phyloP scores from a whole-genome alignment of 1,139 yeast species.

The Taphrina betulina region DNA sequence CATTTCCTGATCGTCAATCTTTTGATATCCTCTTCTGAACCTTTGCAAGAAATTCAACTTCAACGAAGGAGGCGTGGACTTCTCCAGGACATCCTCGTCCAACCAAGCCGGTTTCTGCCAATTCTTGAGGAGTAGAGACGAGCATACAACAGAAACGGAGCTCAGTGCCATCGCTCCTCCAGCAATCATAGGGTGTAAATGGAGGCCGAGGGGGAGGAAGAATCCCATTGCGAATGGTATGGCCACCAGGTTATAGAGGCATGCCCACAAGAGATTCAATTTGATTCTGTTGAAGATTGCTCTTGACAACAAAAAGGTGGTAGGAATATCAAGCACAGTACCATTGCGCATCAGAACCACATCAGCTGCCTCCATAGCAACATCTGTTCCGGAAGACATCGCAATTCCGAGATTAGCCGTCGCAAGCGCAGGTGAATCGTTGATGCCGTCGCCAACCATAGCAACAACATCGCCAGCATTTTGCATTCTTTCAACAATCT shows the following conservation, averaged over 20 bases:
- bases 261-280: conserved; percentile 80
- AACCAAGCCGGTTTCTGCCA: conserved; percentile 45
- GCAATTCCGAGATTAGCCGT: conserved; percentile 89
- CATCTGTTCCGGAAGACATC: conserved; percentile 87
- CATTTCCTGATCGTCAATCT: conserved; percentile 18
- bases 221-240: conserved; percentile 96
- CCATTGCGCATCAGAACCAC: conserved; percentile 59
- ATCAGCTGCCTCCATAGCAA: conserved; percentile 95
- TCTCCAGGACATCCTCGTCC: background rate
- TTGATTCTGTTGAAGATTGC: conserved; percentile 74
- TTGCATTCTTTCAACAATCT: conserved; percentile 62
- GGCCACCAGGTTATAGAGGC: conserved; percentile 80
- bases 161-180: conserved; percentile 87
- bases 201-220: conserved; percentile 71
- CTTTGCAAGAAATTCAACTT: background rate
- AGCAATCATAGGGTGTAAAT: conserved; percentile 89
- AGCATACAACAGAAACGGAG: conserved; percentile 81
- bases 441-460: conserved; percentile 95
- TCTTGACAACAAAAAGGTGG: conserved; percentile 70
- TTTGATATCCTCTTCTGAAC: background rate
- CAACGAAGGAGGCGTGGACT: too few relatives aligned
- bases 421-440: conserved; percentile 94
- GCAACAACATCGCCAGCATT: conserved; percentile 47
- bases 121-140: conserved; percentile 61
- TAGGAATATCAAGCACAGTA: conserved; percentile 63